A percentile compares a stretch with the other conserved stretches of the same genome.
Evolutionary conservation across 768 basidiomycete genomes (phyloP).

Genomic region (Mycena metata): DNA sequence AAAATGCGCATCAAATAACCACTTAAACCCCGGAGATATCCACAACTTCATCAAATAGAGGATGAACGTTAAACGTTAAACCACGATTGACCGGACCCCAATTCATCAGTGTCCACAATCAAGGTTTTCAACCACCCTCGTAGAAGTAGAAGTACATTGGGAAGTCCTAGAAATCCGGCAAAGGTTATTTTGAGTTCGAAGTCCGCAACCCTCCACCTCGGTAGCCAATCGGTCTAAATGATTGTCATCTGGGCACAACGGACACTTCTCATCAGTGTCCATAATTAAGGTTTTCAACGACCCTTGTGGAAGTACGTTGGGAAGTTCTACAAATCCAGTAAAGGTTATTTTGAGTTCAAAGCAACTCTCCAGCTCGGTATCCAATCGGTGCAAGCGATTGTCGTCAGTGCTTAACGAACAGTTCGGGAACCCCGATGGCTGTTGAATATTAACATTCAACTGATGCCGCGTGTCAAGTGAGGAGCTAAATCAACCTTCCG

Average conservation of each 20-base stretch:
- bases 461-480: constrained; percentile 2
- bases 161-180: no score
- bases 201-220: no score
- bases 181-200: no score
- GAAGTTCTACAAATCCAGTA: neutral
- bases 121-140: no score
- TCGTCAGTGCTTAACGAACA: constrained; percentile 5
- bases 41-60: constrained; percentile 12
- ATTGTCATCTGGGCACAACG: no score
- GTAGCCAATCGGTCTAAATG: no score
- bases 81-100: neutral
- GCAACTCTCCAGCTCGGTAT: neutral
- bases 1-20: constrained; percentile 5
- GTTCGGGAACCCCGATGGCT: constrained; percentile 1
- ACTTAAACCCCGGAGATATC: constrained; percentile 4
- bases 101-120: neutral
- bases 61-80: constrained; percentile 5
- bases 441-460: constrained; percentile 6
- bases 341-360: neutral
- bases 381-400: constrained; percentile 1
- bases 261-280: no score
- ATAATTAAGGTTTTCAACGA: neutral
- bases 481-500: neutral
- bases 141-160: no score
- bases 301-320: neutral